These are phyloP conservation scores for Aureobasidium sp. DNA, from an alignment of 2,329 filamentous ascomycete species.

Conservation along the genomic window DNA sequence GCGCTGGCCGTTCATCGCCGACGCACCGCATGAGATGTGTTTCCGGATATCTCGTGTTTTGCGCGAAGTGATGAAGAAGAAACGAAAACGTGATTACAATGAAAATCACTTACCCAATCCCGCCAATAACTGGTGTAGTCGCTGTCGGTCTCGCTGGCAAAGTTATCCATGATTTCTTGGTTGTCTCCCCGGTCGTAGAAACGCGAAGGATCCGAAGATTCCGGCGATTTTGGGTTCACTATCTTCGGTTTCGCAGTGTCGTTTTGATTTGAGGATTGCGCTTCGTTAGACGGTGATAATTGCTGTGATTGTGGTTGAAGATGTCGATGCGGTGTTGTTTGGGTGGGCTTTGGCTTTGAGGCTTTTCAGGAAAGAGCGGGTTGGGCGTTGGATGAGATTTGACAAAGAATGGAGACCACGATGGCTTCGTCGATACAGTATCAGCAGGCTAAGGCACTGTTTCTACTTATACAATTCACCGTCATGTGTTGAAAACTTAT, in stretches of 20 bases:
- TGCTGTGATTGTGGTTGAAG: not conserved
- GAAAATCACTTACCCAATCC: constrained; percentile 73
- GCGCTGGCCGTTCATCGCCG: not conserved
- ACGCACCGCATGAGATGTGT: not conserved
- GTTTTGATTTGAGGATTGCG: not conserved
- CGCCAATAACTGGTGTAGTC: constrained; percentile 99
- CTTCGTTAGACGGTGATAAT: not conserved
- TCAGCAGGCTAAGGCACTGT: no score
- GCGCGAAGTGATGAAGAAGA: not conserved
- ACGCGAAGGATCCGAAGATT: not conserved
- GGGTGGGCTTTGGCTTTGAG: not conserved
- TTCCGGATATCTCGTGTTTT: not conserved
- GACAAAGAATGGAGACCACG: not conserved
- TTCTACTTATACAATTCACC: not conserved
- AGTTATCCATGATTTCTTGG: constrained; percentile 73
- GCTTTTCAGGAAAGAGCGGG: constrained; percentile 3
- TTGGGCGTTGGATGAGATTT: constrained; percentile 1
- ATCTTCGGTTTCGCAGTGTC: not conserved
- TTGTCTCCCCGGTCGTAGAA: not conserved
- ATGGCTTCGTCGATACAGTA: not conserved
- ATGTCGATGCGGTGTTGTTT: not conserved
- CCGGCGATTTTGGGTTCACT: no score
- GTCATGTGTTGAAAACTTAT: no score
- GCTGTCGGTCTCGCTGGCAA: constrained; percentile 94
- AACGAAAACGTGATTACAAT: not conserved